Evolutionary conservation across 2,329 filamentous ascomycete species (phyloP), one percentile per base, ranked within the genome.

Genomic region (Plenodomus biglobosus): DNA sequence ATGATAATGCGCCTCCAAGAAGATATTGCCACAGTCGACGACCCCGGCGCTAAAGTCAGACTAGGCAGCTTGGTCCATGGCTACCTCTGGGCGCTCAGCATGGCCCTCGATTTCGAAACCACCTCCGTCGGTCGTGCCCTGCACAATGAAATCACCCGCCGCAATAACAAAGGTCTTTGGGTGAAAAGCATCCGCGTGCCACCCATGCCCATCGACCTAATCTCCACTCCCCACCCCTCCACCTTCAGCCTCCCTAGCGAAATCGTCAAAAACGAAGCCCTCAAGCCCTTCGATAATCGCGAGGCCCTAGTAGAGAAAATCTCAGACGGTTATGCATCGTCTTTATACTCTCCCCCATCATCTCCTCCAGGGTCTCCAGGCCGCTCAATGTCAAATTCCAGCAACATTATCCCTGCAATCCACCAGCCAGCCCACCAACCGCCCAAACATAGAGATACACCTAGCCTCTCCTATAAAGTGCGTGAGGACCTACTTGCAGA

Each of bases 1-100:
- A 96, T 96, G 91, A 81, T 96, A 10, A 85, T 95, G 69, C 83
- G 87, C 38, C 79, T 97, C 1, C 92, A 96, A 69, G 90, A 95
- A 62, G 90, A 94, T 54, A 87, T 94, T 24, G 79, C 83, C 46
- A 80, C 82, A 7, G 77, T 85, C 2, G 83, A 85, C 39, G 80
- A 81, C 19, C 84, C 87, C 0, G 70, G 83, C 36, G 81, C 86
- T 22, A 94, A 92, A 66, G 82, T 95, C 34, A 86, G 89, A 37
- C 78, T 95, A 37, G 90, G 88, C 22, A 91, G 88, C 65, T 76
- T 97, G 47, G 89, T 92, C 42, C 89, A 95, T 64, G 92, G 90
- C 8, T 96, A 96, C 70, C 85, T 96, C 49, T 92, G 88, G 86
- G 82, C 84, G 0, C 68, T 96, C 52, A 85, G 82, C 3, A 86